Base-by-base conservation (phyloP, 306 rosid genomes). In the Cicer arietinum region DNA sequence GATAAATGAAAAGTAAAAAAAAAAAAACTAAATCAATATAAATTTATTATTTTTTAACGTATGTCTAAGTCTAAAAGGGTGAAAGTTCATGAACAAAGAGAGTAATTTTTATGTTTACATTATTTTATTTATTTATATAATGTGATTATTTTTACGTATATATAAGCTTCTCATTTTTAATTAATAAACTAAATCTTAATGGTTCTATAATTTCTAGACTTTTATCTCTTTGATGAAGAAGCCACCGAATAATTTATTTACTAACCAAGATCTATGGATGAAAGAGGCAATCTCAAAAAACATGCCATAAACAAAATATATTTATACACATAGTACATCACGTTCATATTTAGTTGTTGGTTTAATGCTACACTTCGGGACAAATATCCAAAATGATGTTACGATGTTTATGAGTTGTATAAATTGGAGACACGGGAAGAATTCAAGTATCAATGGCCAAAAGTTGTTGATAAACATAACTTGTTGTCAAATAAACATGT, bases 211-310 rank as follows among this genome's bases (percentile, higher is more conserved):
- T 25, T 2, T 25, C 30, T 25, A 30, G 68, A 39, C 47, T 62
- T 62, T 39, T 13, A 1, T 39, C 1, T 13, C 48, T 40, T 39
- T 62, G 10, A 64, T 42, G 69, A 16, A 16, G 30, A 64, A 64
- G 25, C 30, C 69, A 14, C 35, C 51, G 1, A 42, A 7, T 1
- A 42, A 4, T 42, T 6, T 42, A 42, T 42, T 42, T 1, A 42
- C 45, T 7, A 1, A 58, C 6, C 42, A 58, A 58, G 64, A 58
- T 58, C 64, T 41, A 58, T 58, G 64, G 64, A 58, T 58, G 64
- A 58, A 4, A 58, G 42, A 58, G 30, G 64, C 16, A 20, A 58
- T 58, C 6, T 58, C 30, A 14, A 64, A 64, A 14, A 25, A n/a
- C 2, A 13, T 64, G 35, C 48, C 69, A 40, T 64, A 64, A 64